Evolutionary conservation across 495 filamentous ascomycete species (phyloP), one percentile per base, ranked within the genome.

Genomic region (Penicillium goetzii): DNA sequence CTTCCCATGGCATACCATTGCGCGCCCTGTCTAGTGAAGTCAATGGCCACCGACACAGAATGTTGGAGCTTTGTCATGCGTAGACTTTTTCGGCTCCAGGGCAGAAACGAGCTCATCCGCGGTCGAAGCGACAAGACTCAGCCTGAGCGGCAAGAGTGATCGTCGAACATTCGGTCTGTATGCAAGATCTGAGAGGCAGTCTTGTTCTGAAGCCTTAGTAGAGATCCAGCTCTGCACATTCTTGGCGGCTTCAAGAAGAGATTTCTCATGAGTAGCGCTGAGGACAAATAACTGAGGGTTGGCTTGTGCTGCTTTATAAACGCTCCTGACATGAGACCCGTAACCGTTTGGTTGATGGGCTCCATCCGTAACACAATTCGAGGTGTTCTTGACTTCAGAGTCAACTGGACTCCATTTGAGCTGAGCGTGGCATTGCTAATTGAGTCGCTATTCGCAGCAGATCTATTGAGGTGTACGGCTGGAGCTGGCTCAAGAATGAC

Each of bases 1-100:
- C 57, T n/a, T 12, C 49, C 62, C 62, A 64, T 64, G 34, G 34
- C 50, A 56, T 55, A 14, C 49, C 50, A 64, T 23, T 64, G 62
- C 15, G 62, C 62, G 6, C 62, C 62, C 25, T 64, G 62, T 7
- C 62, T 56, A 7, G 49, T 60, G 47, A 59, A 64, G 14, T 60
- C 40, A 17, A 53, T 43, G 1, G 14, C 41, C 17, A 60, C 21
- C 19, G 43, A 33, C 11, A 26, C 15, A 7, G 58, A 25, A 9
- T 30, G 38, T 4, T 23, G 28, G 3, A 30, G 19, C 11, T 65
- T 69, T 14, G 26, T 10, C 17, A 17, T 28, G 41, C 26, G 32
- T 4, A 34, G 25, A 23, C 8, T 45, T 34, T 34, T 49, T 53
- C 30, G 45, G 26, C 19, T 52, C 47, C 14, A 34, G 33, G 6